A percentile compares a stretch with the other conserved stretches of the same genome.
Evolutionary conservation across 768 basidiomycete genomes (phyloP).

Genomic region (Amyloporia xantha): DNA sequence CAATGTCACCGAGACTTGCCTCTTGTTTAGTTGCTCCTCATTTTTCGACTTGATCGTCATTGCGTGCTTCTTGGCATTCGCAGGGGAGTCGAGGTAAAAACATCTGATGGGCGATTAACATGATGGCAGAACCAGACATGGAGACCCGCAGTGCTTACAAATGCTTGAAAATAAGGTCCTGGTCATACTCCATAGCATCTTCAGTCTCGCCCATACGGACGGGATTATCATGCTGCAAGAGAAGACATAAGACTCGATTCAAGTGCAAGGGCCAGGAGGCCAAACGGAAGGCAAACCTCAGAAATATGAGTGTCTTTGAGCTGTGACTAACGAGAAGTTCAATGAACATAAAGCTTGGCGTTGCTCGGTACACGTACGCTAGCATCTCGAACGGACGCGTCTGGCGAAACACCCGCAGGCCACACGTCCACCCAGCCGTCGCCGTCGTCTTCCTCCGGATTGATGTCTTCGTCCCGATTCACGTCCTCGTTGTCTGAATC

Average conservation of each 20-base stretch:
- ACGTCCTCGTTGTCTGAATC: conserved; percentile 68
- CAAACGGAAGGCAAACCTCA: background rate
- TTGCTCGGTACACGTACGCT: background rate
- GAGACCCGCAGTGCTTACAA: conserved; percentile 36
- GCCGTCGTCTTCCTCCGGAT: conserved; percentile 23
- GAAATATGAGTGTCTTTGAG: background rate
- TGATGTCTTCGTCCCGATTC: conserved; percentile 20
- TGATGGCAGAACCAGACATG: conserved; percentile 5
- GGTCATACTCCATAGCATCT: conserved; percentile 71
- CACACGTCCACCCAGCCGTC: conserved; percentile 33
- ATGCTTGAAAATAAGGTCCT: conserved; percentile 74
- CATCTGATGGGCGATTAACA: conserved; percentile 51
- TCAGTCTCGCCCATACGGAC: conserved; percentile 66
- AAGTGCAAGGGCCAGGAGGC: too few relatives aligned
- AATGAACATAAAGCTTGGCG: background rate
- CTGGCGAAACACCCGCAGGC: conserved; percentile 3
- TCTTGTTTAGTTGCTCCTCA: conserved; percentile 43
- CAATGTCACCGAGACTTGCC: conserved; percentile 31
- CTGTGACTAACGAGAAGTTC: background rate
- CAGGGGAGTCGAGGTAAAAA: conserved; percentile 84
- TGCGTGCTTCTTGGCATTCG: conserved; percentile 60
- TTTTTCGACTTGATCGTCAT: conserved; percentile 52
- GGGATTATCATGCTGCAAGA: background rate
- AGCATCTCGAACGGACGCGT: background rate
- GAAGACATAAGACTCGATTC: too few relatives aligned